Evolutionary conservation across 345 rosid species (phyloP).

Genomic region (Acer negundo): DNA sequence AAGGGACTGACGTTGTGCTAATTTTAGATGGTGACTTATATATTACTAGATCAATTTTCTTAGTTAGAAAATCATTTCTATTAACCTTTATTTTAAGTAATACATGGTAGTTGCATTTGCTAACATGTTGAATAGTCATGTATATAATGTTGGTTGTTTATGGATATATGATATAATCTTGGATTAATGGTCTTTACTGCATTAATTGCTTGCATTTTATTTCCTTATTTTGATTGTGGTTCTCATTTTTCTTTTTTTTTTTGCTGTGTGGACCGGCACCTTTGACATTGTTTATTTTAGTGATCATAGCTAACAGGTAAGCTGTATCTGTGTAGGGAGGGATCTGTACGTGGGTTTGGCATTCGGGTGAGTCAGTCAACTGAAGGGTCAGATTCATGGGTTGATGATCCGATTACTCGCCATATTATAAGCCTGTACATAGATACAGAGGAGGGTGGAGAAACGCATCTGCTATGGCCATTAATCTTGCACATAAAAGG

Average conservation of each 20-base stretch:
- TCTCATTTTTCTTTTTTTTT: neutral
- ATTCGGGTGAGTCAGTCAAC: slow-evolving; percentile 66
- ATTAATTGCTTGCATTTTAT: neutral
- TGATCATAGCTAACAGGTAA: slow-evolving; percentile 5
- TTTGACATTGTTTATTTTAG: neutral
- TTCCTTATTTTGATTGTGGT: neutral
- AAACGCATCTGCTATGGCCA: slow-evolving; percentile 69
- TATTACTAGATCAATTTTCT: neutral
- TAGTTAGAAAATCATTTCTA: neutral
- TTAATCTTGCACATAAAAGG: slow-evolving; percentile 70
- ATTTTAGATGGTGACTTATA: neutral
- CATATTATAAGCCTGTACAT: slow-evolving; percentile 69
- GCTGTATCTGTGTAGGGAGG: slow-evolving; percentile 56
- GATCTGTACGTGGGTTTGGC: slow-evolving; percentile 77
- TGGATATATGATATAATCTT: neutral
- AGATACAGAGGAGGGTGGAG: slow-evolving; percentile 42
- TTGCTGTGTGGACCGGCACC: neutral
- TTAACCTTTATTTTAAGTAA: neutral
- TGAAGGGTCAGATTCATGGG: slow-evolving; percentile 89
- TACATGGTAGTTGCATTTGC: neutral
- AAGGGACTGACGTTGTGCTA: neutral
- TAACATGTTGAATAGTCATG: neutral
- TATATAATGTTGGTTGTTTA: slow-evolving; percentile 5
- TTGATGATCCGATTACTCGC: slow-evolving; percentile 88
- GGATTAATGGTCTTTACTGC: neutral